Evolutionary conservation across 208 protist genomes (phyloP).

Genomic region (Leptomonas pyrrhocoris): DNA sequence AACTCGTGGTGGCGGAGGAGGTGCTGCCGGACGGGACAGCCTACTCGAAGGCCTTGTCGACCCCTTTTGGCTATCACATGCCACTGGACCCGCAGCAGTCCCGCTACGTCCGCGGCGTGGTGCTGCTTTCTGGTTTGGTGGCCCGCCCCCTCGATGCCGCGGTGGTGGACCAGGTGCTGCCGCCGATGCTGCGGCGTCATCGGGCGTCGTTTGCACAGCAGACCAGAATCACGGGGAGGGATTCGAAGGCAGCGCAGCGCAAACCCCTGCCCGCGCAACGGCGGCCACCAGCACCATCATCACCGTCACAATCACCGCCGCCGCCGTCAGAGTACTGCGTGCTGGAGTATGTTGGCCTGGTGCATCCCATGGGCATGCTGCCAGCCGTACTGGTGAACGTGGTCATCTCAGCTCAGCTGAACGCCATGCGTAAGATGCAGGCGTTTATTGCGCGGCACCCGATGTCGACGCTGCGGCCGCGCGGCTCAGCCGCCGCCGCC

Average conservation of each 20-base stretch:
- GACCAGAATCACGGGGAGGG: not conserved
- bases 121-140: constrained; percentile 68
- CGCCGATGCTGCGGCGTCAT: constrained; percentile 23
- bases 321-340: constrained; percentile 38
- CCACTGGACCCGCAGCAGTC: constrained; percentile 61
- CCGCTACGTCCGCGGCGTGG: constrained; percentile 69
- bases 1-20: constrained; percentile 74
- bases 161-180: constrained; percentile 14
- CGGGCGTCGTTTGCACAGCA: not conserved
- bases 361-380: constrained; percentile 80
- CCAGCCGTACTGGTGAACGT: constrained; percentile 69
- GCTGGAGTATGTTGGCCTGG: constrained; percentile 71
- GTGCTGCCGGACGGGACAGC: constrained; percentile 55
- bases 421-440: constrained; percentile 50
- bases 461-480: constrained; percentile 24
- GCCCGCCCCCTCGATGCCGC: constrained; percentile 42
- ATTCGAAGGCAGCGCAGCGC: not conserved
- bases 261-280: not conserved
- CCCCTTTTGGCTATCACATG: constrained; percentile 55
- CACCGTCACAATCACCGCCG: not conserved
- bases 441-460: constrained; percentile 50
- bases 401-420: constrained; percentile 63
- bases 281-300: not conserved
- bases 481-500: not conserved
- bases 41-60: constrained; percentile 75